Evolutionary conservation across 129 eudicot species (phyloP).

Genomic region (Escallonia rubra): DNA sequence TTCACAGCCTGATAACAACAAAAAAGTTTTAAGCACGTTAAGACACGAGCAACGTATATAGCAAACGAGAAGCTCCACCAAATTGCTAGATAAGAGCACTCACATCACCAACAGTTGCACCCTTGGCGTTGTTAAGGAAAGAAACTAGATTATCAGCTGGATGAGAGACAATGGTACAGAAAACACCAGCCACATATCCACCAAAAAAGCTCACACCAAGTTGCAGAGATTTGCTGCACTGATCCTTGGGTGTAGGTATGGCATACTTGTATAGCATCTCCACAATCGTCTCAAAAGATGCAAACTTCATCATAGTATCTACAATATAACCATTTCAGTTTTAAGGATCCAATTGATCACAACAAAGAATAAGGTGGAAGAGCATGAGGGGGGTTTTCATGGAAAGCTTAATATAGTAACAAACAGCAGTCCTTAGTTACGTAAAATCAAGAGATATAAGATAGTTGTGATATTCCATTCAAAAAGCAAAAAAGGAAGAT

Average conservation of each 20-base stretch:
- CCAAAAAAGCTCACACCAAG: conserved; percentile 95
- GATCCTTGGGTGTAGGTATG: conserved; percentile 66
- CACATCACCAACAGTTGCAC: conserved; percentile 92
- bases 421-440: no score
- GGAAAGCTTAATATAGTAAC: background rate
- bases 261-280: conserved; percentile 76
- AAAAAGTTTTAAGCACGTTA: background rate
- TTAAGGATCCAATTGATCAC: background rate
- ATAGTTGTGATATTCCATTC: no score
- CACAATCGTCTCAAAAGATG: conserved; percentile 85
- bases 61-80: background rate
- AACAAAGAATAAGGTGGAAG: background rate
- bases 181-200: conserved; percentile 88
- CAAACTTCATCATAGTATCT: conserved; percentile 99
- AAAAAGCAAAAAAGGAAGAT: no score
- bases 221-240: conserved; percentile 76
- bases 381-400: background rate
- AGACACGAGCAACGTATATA: background rate
- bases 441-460: no score
- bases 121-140: conserved; percentile 96
- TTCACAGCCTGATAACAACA: conserved; percentile 61
- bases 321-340: conserved; percentile 14
- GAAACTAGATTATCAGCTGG: conserved; percentile 96
- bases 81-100: conserved; percentile 18
- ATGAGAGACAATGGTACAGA: conserved; percentile 88